These are phyloP conservation scores for Haplosporangium gracile DNA, from an alignment of 192 early-diverging fungal species.

Conservation along the genomic window DNA sequence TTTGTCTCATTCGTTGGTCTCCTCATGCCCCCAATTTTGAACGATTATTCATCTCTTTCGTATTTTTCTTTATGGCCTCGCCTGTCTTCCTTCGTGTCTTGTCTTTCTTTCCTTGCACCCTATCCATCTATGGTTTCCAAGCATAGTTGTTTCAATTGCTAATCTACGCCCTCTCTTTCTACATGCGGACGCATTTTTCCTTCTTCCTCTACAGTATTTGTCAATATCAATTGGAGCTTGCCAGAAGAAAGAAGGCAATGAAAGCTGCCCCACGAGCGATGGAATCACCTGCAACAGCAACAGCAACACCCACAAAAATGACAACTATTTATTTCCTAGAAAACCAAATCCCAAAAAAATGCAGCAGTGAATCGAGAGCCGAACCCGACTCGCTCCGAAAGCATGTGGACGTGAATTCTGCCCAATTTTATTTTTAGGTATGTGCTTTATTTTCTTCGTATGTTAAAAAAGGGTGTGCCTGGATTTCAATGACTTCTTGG, in stretches of 20 bases:
- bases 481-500: neutral
- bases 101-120: neutral
- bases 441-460: neutral
- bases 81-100: neutral
- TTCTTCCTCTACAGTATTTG: no score
- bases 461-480: neutral
- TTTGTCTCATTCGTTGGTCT: no score
- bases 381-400: slow-evolving; percentile 16
- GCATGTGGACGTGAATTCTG: neutral
- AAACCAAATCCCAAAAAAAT: neutral
- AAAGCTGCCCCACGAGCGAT: neutral
- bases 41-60: neutral
- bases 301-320: no score
- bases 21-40: neutral
- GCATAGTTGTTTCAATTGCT: neutral
- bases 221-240: no score
- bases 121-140: neutral
- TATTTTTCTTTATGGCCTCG: neutral
- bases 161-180: no score
- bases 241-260: neutral
- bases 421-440: neutral
- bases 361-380: neutral
- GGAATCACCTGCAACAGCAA: neutral
- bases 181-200: no score
- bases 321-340: neutral